Conservation (phyloP, 2,329 filamentous ascomycete species). For the Apiospora sp. region DNA sequence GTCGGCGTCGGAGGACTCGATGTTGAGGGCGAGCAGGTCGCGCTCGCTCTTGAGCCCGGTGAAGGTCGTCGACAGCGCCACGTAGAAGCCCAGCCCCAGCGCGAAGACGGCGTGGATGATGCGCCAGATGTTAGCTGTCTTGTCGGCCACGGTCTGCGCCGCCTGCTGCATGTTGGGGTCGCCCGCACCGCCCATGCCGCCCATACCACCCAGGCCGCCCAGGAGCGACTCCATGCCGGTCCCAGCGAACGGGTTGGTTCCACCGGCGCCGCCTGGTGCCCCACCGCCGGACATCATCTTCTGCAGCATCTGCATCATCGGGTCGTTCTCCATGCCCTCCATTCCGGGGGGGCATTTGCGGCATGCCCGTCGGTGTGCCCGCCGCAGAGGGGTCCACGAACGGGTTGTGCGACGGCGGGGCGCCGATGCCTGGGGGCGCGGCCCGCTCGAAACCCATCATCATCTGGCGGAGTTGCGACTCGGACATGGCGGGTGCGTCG, state of each 20-base stretch:
- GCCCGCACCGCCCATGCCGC: slow-evolving; percentile 25
- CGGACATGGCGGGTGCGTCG: slow-evolving; percentile 52
- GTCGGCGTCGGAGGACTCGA: neutral
- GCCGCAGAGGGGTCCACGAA: slow-evolving; percentile 32
- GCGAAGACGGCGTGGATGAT: slow-evolving; percentile 78
- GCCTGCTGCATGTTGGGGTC: slow-evolving; percentile 43
- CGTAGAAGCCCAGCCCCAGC: slow-evolving; percentile 73
- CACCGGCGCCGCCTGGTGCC: slow-evolving; percentile 46
- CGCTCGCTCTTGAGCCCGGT: slow-evolving; percentile 70
- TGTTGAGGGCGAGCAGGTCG: slow-evolving; percentile 42
- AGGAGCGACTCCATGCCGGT: slow-evolving; percentile 39
- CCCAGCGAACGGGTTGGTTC: slow-evolving; percentile 45
- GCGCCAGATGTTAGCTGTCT: slow-evolving; percentile 68
- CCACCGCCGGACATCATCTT: slow-evolving; percentile 67
- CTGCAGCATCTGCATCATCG: slow-evolving; percentile 78
- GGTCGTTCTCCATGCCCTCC: slow-evolving; percentile 58
- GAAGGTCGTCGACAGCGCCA: slow-evolving; percentile 73
- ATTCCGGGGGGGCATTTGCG: slow-evolving; percentile 42
- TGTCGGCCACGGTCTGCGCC: slow-evolving; percentile 42
- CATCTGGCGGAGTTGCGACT: slow-evolving; percentile 70
- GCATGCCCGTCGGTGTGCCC: slow-evolving; percentile 31
- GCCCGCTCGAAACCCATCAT: slow-evolving; percentile 64
- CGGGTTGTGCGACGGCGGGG: slow-evolving; percentile 34
- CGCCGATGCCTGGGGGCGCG: slow-evolving; percentile 32
- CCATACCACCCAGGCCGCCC: slow-evolving; percentile 42